A percentile compares a stretch with the other conserved stretches of the same genome.
phyloP scores from a whole-genome alignment of 2,329 filamentous ascomycete genomes.

The Talaromyces sp. region DNA sequence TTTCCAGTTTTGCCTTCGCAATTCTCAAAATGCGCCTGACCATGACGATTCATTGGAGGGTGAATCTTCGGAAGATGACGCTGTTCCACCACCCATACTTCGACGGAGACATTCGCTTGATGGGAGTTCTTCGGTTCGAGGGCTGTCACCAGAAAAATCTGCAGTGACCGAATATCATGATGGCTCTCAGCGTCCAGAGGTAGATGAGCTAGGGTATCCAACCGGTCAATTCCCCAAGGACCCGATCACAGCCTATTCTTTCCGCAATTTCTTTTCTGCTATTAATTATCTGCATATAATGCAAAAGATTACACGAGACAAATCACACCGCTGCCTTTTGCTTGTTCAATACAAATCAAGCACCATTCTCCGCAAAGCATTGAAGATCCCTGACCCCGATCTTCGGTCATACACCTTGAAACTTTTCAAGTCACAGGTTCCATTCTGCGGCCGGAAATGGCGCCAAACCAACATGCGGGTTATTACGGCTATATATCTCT shows the following conservation, averaged over 20 bases:
- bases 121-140: conserved; percentile 20
- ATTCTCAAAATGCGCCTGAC: conserved; percentile 57
- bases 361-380: conserved; percentile 82
- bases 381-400: conserved; percentile 83
- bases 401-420: conserved; percentile 93
- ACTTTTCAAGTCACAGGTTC: conserved; percentile 97
- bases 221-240: conserved; percentile 59
- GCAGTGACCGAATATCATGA: conserved; percentile 21
- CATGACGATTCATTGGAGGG: conserved; percentile 29
- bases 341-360: conserved; percentile 94
- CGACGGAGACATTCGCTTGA: conserved; percentile 48
- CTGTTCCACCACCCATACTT: conserved; percentile 75
- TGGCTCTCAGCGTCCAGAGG: conserved; percentile 47
- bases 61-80: conserved; percentile 55
- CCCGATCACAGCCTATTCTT: conserved; percentile 85
- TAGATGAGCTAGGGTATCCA: conserved; percentile 85
- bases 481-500: conserved; percentile 93
- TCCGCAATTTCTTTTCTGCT: conserved; percentile 88
- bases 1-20: conserved; percentile 79
- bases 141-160: conserved; percentile 21
- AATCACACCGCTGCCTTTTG: conserved; percentile 88
- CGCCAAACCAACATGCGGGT: conserved; percentile 97
- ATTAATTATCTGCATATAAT: conserved; percentile 95
- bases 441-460: conserved; percentile 98
- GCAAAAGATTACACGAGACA: conserved; percentile 95